Conservation (phyloP, 768 basidiomycete genomes). For the Pleurotus ostreatus region DNA sequence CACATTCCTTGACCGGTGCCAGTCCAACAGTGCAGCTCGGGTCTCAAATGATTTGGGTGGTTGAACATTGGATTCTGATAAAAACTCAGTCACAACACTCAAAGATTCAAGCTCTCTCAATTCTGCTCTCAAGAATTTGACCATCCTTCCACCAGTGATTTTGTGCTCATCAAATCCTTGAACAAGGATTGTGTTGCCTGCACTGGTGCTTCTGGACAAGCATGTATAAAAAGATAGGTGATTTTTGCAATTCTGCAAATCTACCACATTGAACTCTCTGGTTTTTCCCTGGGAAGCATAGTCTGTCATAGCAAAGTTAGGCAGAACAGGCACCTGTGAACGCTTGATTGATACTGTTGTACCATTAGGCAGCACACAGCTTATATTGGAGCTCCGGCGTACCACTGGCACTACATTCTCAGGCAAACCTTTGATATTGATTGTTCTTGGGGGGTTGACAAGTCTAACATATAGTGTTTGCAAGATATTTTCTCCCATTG, state of each 20-base stretch:
- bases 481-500: constrained; percentile 20
- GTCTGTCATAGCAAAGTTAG: constrained; percentile 25
- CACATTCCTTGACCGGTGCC: constrained; percentile 10
- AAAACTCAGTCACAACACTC: constrained; percentile 27
- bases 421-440: constrained; percentile 9
- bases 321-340: constrained; percentile 19
- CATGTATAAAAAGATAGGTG: constrained; percentile 16
- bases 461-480: constrained; percentile 12
- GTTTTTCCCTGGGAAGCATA: constrained; percentile 26
- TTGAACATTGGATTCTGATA: constrained; percentile 1
- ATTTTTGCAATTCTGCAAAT: constrained; percentile 17
- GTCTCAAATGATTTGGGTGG: constrained; percentile 12
- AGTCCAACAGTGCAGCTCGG: constrained; percentile 5
- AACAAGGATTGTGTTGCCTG: constrained; percentile 25
- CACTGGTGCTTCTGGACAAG: constrained; percentile 15
- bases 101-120: constrained; percentile 31
- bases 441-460: constrained; percentile 7
- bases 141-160: constrained; percentile 22
- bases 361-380: constrained; percentile 15
- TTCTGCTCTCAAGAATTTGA: constrained; percentile 22
- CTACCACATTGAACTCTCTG: constrained; percentile 22
- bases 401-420: constrained; percentile 15
- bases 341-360: constrained; percentile 7
- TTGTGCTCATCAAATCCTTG: constrained; percentile 17
- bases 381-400: background rate